phyloP scores from a whole-genome alignment of 768 basidiomycete species.

The Amanita pallidorosea region DNA sequence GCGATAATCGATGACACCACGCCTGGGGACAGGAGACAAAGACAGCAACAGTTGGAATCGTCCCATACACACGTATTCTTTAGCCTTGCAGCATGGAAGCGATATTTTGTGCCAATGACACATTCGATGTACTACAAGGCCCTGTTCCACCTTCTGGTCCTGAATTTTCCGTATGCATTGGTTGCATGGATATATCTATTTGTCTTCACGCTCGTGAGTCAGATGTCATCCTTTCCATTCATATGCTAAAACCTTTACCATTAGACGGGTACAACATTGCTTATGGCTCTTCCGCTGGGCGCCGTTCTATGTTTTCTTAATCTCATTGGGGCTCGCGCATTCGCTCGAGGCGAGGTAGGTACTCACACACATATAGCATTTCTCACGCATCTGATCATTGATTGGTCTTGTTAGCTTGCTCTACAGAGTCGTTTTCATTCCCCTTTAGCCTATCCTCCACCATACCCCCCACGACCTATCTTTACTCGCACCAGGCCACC shows the following conservation, averaged over 20 bases:
- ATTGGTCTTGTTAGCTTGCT: constrained; percentile 33
- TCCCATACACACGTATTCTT: background rate
- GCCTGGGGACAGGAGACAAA: background rate
- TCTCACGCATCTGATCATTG: background rate
- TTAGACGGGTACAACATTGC: constrained; percentile 68
- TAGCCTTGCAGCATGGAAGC: constrained; percentile 22
- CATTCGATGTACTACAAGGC: constrained; percentile 50
- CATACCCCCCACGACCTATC: constrained; percentile 62
- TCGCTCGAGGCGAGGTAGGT: constrained; percentile 59
- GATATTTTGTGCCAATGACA: constrained; percentile 57
- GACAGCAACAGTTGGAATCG: background rate
- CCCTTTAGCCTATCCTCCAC: constrained; percentile 50
- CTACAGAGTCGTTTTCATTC: constrained; percentile 64
- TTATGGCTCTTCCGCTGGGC: constrained; percentile 72
- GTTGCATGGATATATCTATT: constrained; percentile 74
- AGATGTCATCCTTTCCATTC: background rate
- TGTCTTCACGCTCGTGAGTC: constrained; percentile 67
- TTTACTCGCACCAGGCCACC: constrained; percentile 54
- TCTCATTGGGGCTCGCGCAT: constrained; percentile 60
- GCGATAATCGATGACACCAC: background rate
- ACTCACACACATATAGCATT: background rate
- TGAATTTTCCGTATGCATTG: constrained; percentile 76
- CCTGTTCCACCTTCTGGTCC: constrained; percentile 54
- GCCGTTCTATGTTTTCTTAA: constrained; percentile 70
- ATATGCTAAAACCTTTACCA: background rate